Base-by-base conservation (phyloP, 805 yeast species). In the Candida sakaeoensis region DNA sequence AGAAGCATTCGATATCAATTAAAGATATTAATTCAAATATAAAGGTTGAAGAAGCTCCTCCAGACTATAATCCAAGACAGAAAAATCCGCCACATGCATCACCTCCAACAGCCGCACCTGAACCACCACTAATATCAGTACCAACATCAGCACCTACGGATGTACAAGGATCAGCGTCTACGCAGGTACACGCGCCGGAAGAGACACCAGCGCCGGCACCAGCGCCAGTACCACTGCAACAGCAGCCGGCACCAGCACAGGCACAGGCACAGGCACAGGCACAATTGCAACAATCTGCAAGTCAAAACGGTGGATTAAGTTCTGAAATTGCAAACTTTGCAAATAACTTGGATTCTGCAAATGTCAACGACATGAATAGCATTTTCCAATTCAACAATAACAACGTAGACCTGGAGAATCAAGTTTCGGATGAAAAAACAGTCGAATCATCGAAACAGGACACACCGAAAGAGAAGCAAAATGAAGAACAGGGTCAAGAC, bases 1-100 rank as follows among this genome's bases (percentile, higher is more conserved):
- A 47, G 22, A 46, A 48, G 33, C 50, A 45, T 41, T 56, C 59
- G 21, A 42, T 51, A n/a, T 50, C 49, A 2, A 39, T 44, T 8
- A 47, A 42, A n/a, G 46, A 45, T 37, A 36, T 53, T n/a, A 17
- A 28, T 19, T 43, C 41, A 37, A 38, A 38, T 7, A 36, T 51
- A 6, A 39, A 44, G 19, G 62, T 65, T 5, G 48, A 45, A 4
- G 36, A 44, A 33, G 74, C 74, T 2, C 74, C 74, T 2, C 58
- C 49, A 3, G 54, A 58, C 36, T 68, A 68, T 48, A 57, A 68
- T 44, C 72, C 73, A 2, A 49, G 57, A 26, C 60, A 57, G 55
- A 56, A 63, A 31, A 53, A 51, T 36, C 48, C 65, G 10, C 50
- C 53, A 17, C 46, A 8, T 17, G 8, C 23, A 17, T 13, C n/a